Evolutionary conservation across 768 basidiomycete species (phyloP), one percentile per base, ranked within the genome.

Genomic region (Termitomyces sp.): DNA sequence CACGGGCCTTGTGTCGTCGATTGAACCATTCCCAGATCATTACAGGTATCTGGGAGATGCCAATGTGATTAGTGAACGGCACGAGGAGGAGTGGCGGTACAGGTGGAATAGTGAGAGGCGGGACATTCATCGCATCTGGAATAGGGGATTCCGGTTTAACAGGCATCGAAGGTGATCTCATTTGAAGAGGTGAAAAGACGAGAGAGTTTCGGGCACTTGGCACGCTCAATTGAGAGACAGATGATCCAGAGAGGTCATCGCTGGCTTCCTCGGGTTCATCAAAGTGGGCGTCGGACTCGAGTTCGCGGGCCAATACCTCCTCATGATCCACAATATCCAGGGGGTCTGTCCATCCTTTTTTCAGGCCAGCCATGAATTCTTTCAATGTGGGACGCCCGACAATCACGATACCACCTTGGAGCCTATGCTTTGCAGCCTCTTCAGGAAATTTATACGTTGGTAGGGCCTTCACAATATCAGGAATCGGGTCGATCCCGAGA

Each of bases 21-120:
- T 93, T 94, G 76, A 97, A 98, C 71, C 94, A 94, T 60, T 85
- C 90, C 83, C 85, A 87, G 47, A 96, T 81, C 93, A 96, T 95
- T 63, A 81, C 72, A 12, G 94, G 94, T 55, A 96, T 85, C 65
- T 91, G 89, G 30, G 78, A 80, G 66, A 95, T 80, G 7, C 94
- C 94, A 52, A 96, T 78, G 62, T 86, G 79, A 64, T 93, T 83
- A 40, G 79, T 77, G 68, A 85, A 92, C 12, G 85, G 77, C 31
- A 93, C 83, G 43, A 93, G 77, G 26, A 92, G 79, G 53, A 98
- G 73, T 1, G 96, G 88, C 1, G 96, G 91, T 40, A 86, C 84
- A 0, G 80, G 73, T 2, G 92, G 89, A 42, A 97, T 77, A 9
- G 68, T 60, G 12, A 76, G 57, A 6, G 87, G 86, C 7, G 84